Evolutionary conservation across 2,329 filamentous ascomycete species (phyloP), one percentile per base, ranked within the genome.

Genomic region (Phyllosticta citriasiana): DNA sequence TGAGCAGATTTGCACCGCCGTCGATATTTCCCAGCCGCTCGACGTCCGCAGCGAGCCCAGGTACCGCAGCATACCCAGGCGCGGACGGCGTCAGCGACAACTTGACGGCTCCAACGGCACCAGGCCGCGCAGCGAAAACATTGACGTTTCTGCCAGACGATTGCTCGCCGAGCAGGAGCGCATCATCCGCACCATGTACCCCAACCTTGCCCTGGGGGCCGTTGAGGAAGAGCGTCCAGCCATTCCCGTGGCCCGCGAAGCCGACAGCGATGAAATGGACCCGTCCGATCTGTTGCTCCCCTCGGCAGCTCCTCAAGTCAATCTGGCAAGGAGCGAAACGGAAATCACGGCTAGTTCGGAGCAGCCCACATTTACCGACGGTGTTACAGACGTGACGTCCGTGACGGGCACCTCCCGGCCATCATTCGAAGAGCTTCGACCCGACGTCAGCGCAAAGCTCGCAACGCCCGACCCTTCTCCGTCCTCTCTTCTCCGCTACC

Each of bases 1-100:
- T 2, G 85, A 89, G 68, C 78, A 79, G 2, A 75, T 89, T 9
- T 86, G 84, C 66, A 84, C 85, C 22, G 86, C 84, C 59, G 87
- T 89, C 62, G 84, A 88, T 66, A 79, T 89, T 6, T 81, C 86
- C 2, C 78, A 81, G 1, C 82, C 85, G 1, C 80, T 89, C 52
- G 61, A 62, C 66, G 88, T 90, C 65, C 83, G 88, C 55, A 76
- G 70, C 60, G 73, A 76, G 60, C 74, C 74, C 16, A 70, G 74
- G 56, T 78, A 78, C 63, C 74, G 77, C 57, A 80, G 78, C 58
- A 70, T 80, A 14, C 78, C 78, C 5, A 71, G 78, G 30, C 69
- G 78, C 30, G 71, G 72, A 64, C 64, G 74, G 47, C 69, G 74
- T 12, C 72, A 74, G 63, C 70, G 72, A 19, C 54, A 71, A n/a